Base-by-base conservation (phyloP, 306 rosid species). In the Elaeagnus macrophylla region DNA sequence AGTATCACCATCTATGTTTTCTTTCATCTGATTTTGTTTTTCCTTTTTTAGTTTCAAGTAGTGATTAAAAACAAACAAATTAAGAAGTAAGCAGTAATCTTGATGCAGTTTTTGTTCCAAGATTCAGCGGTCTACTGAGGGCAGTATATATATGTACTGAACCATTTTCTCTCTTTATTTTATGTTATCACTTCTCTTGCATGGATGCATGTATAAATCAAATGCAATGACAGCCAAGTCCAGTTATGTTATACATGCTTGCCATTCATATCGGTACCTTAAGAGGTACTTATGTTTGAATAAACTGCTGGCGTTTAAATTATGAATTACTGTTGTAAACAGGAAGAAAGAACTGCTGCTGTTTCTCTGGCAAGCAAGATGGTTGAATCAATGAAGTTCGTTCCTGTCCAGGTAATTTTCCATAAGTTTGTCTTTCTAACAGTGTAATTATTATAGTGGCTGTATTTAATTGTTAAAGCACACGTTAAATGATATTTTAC, bases 331-430 rank as follows among this genome's bases (percentile, higher is more conserved):
- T 60, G 68, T 66, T 74, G 71, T 44, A 73, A 77, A 70, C 54
- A 91, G 99, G 99, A 79, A 48, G 96, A 84, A 66, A 84, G 90
- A 75, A 70, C 76, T 53, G 68, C 95, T 59, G 85, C 94, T 57
- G 60, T 80, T 72, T 73, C 85, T 44, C 63, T 75, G 55, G 95
- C 86, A 49, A 71, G 83, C 80, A 82, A 84, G 84, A 87, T 93
- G 85, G 76, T 84, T 37, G 99, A 85, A 63, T 77, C 94, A 54
- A 67, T 87, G 80, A 93, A 93, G 84, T 87, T 79, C 77, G 72
- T 80, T 18, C 75, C 99, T 50, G 57, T 77, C 71, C 89, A 65
- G 96, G 99, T 93, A 72, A 56, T 65, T 67, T 69, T 66, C 57
- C 62, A 61, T 66, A 38, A 7, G 50, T 57, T 39, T 20, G 65